Evolutionary conservation across 768 basidiomycete species (phyloP).

Genomic region (Cystofilobasidium macerans): DNA sequence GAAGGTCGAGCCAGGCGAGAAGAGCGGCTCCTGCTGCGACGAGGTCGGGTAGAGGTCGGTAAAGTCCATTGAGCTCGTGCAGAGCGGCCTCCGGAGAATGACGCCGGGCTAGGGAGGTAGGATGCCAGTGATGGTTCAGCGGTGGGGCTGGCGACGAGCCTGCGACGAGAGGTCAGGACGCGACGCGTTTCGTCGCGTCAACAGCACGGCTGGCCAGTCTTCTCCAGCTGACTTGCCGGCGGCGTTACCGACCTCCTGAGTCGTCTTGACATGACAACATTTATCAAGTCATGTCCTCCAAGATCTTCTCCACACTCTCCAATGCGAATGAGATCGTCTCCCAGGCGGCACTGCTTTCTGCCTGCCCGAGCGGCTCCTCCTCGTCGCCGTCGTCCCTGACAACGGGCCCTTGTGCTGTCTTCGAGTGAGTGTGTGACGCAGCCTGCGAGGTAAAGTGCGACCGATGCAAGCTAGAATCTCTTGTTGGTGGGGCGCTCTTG

Average conservation of each 20-base stretch:
- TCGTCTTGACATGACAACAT: no score
- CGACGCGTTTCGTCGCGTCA: no score
- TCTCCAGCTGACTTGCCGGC: no score
- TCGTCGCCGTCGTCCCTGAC: not conserved
- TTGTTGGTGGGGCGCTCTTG: no score
- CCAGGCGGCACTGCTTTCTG: not conserved
- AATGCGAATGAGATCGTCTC: not conserved
- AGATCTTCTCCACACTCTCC: not conserved
- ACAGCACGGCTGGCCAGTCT: no score
- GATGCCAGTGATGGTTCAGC: no score
- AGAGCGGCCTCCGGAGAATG: not conserved
- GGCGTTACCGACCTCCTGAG: no score
- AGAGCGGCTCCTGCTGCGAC: constrained; percentile 1
- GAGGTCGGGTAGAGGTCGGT: constrained; percentile 19
- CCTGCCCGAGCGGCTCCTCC: no score
- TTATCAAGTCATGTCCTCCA: not conserved
- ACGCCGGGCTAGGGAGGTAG: no score
- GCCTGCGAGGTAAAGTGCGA: not conserved
- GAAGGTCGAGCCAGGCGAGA: constrained; percentile 73
- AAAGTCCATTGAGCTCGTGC: constrained; percentile 14
- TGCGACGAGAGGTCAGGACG: no score
- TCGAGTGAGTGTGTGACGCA: not conserved
- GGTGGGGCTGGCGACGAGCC: no score
- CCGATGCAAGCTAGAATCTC: not conserved
- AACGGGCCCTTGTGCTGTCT: not conserved